phyloP scores from a whole-genome alignment of 441 rosid genomes.

The Euphorbia schlechtendalii region DNA sequence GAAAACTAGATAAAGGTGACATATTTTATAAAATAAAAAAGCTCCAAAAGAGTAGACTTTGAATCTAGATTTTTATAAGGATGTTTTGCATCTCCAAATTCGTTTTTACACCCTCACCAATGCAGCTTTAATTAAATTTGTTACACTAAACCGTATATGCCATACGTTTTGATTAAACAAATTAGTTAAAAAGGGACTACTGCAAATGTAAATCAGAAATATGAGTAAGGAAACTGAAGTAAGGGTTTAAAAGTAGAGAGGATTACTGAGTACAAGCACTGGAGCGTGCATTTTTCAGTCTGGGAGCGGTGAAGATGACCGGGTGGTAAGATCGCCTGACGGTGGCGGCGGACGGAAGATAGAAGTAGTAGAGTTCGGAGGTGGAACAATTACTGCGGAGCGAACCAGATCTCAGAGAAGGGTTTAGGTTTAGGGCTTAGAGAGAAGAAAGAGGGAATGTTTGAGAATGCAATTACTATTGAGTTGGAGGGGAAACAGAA shows the following conservation, averaged over 20 bases:
- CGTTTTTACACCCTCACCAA: neutral
- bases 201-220: neutral
- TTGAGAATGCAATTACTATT: neutral
- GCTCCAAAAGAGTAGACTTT: neutral
- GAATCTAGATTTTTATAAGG: neutral
- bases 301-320: no score
- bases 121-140: neutral
- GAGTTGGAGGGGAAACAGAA: neutral
- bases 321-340: no score
- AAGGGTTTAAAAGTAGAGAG: neutral
- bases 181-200: neutral
- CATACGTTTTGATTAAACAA: neutral
- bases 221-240: neutral
- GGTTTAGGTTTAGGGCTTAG: neutral
- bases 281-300: conserved; percentile 7
- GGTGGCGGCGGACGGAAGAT: neutral
- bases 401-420: neutral
- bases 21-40: neutral
- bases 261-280: conserved; percentile 6
- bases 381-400: neutral
- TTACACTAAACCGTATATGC: neutral
- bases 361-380: neutral
- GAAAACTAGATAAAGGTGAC: neutral
- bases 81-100: neutral
- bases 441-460: neutral